Base-by-base conservation (phyloP, 192 early-diverging fungal genomes). In the Coemansia sp. region DNA sequence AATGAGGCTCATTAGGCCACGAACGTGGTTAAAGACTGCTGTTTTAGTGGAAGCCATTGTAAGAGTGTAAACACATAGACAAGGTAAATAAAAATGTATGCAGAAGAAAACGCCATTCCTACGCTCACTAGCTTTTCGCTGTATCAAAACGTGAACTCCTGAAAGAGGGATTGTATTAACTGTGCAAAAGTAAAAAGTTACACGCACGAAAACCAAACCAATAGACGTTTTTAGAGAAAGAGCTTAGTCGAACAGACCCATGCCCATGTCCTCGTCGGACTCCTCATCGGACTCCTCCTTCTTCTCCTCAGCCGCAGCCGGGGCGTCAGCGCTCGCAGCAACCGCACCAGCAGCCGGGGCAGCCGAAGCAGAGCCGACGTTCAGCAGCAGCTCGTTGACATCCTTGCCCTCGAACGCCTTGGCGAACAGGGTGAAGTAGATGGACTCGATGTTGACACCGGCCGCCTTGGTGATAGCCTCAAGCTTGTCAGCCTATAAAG, bases 361-460 rank as follows among this genome's bases (percentile, higher is more conserved):
- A 63, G 84, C 76, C 61, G 83, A 83, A 61, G 71, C 87, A 66
- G 68, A 73, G 57, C 95, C 95, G 66, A 95, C 88, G 87, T 93
- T 95, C 81, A 90, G 85, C 68, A 97, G 85, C 82, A 96, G 87
- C 74, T 89, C 87, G 73, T 77, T 85, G 61, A 98, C 75, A 83
- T 96, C 89, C 86, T 92, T 90, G 68, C 94, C 93, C 65, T 85
- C 93, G 71, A 98, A 90, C 60, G 96, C 96, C 91, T 98, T 98
- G 85, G 96, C 93, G 86, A 96, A 98, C 71, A 98, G 85, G 80
- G 76, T 85, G 76, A 91, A 90, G 93, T 93, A 98, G 89, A 97
- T 91, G 65, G 92, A 80, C 84, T 98, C 95, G 69, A 96, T 88
- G 51, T 89, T 85, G 39, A 74, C 62, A 80, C 93, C 93, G 64